Evolutionary conservation across 306 rosid species (phyloP).

Genomic region (Mimosa bimucronata): DNA sequence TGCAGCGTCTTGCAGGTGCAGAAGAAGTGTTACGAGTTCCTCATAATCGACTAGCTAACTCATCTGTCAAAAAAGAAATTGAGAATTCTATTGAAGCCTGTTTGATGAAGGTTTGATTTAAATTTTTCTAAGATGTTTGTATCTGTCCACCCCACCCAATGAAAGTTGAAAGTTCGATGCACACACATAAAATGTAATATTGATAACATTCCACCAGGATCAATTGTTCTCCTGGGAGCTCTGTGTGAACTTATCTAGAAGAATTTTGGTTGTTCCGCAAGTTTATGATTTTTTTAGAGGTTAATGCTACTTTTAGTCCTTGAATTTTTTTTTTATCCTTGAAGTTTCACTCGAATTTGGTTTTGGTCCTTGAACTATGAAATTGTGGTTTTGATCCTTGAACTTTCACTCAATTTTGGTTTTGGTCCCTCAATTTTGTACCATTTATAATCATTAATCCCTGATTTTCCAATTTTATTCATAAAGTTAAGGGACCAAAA

Average conservation of each 20-base stretch:
- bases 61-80: slow-evolving; percentile 58
- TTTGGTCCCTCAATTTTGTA: too few relatives aligned
- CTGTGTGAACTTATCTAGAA: neutral
- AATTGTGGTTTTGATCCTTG: too few relatives aligned
- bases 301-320: too few relatives aligned
- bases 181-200: slow-evolving; percentile 26
- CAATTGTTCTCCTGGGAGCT: too few relatives aligned
- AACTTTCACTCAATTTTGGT: too few relatives aligned
- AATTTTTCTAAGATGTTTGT: slow-evolving; percentile 21
- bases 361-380: too few relatives aligned
- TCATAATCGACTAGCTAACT: slow-evolving; percentile 41
- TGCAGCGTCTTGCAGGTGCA: slow-evolving; percentile 80
- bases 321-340: too few relatives aligned
- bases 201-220: slow-evolving; percentile 14
- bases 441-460: too few relatives aligned
- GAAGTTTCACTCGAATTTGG: too few relatives aligned
- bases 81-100: slow-evolving; percentile 59
- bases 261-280: slow-evolving; percentile 10
- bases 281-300: too few relatives aligned
- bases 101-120: slow-evolving; percentile 56
- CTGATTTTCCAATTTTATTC: too few relatives aligned
- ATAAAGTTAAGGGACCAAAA: too few relatives aligned
- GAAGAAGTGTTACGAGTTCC: slow-evolving; percentile 67
- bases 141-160: neutral
- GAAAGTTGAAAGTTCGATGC: slow-evolving; percentile 14